Conservation (phyloP, 495 filamentous ascomycete genomes). For the Aspergillus kassunensis region DNA sequence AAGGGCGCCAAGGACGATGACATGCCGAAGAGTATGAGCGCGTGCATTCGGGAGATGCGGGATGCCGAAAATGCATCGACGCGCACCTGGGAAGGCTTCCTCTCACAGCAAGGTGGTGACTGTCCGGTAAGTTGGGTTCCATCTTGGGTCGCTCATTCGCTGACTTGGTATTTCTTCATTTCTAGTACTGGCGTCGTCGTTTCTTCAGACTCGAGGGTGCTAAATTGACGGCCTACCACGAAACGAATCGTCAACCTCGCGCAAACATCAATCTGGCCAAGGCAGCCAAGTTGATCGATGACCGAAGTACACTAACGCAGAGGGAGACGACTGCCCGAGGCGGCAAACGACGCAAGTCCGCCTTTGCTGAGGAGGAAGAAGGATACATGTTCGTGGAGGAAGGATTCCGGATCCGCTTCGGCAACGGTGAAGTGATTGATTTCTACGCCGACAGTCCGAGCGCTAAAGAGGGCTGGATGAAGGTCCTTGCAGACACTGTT, state of each 20-base stretch:
- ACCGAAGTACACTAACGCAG: constrained; percentile 75
- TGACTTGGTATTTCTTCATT: too few relatives aligned
- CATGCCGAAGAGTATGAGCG: constrained; percentile 98
- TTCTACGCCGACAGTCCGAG: constrained; percentile 89
- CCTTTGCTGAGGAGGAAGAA: constrained; percentile 96
- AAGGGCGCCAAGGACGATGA: constrained; percentile 87
- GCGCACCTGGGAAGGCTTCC: constrained; percentile 76
- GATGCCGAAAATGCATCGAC: constrained; percentile 73
- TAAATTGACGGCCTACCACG: constrained; percentile 93
- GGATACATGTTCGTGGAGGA: constrained; percentile 99
- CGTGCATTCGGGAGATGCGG: constrained; percentile 85
- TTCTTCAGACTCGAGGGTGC: constrained; percentile 93
- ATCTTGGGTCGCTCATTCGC: too few relatives aligned
- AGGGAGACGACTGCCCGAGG: constrained; percentile 70
- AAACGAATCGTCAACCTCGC: constrained; percentile 88
- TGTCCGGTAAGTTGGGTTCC: constrained; percentile 69
- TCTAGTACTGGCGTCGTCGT: constrained; percentile 90
- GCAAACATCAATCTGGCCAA: constrained; percentile 96
- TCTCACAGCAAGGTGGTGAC: constrained; percentile 96
- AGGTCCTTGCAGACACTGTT: constrained; percentile 77
- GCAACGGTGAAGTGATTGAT: constrained; percentile 95
- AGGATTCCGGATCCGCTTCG: constrained; percentile 96
- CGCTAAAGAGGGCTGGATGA: constrained; percentile 93
- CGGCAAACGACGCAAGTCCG: constrained; percentile 81
- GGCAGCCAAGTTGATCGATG: constrained; percentile 90